Conservation (phyloP, 257 asterid species). For the Solanum bukasovii region DNA sequence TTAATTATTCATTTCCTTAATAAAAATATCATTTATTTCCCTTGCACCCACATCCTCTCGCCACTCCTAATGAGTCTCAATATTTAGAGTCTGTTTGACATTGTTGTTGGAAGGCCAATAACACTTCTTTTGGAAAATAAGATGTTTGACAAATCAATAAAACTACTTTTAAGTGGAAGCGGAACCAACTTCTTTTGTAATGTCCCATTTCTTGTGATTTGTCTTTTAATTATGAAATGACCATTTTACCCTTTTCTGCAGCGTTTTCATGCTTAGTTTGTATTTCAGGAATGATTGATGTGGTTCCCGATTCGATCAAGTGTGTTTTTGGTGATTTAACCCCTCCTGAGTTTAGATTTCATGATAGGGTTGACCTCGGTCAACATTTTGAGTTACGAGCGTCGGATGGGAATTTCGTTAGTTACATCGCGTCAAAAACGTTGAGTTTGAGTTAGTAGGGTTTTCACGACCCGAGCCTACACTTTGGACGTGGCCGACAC, state of each 20-base stretch:
- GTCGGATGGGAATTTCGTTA: too few relatives aligned
- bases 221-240: neutral
- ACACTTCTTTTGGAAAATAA: neutral
- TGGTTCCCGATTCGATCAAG: neutral
- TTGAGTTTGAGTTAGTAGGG: neutral
- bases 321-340: neutral
- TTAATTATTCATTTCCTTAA: neutral
- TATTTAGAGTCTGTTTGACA: neutral
- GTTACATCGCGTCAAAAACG: neutral
- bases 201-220: neutral
- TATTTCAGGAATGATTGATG: neutral
- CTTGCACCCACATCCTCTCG: neutral
- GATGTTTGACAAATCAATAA: neutral
- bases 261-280: neutral
- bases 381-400: neutral
- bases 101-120: neutral
- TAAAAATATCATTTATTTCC: neutral
- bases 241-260: accelerated
- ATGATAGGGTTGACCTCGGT: neutral
- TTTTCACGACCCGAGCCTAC: too few relatives aligned
- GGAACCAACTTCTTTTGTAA: neutral
- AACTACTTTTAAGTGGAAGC: neutral
- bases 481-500: too few relatives aligned
- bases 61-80: neutral
- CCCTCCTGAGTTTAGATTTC: neutral